Base-by-base conservation (phyloP, 768 basidiomycete species). In the Lactifluus hygrophoroides region DNA sequence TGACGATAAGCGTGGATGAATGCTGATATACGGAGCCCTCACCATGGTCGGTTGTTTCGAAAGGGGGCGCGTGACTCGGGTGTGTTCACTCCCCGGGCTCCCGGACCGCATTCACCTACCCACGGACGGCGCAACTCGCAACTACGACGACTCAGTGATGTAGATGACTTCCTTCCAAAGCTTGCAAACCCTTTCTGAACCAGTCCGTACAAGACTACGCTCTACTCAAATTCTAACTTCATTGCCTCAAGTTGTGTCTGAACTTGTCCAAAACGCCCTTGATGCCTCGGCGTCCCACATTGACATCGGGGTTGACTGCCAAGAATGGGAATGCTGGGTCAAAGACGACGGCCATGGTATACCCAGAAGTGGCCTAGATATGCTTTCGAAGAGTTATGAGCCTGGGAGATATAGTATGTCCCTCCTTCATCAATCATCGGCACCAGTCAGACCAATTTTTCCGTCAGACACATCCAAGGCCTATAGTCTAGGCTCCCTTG, bases 191-290 rank as follows among this genome's bases (percentile, higher is more conserved):
- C 80, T 95, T 32, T 76, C 86, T 45, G 69, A 66, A 17, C 72
- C 75, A n/a, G 90, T 89, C 6, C 84, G 81, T 45, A 75, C 81
- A 21, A 83, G 77, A 65, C 75, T 98, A 45, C 84, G 94, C 43
- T 94, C 93, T 2, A 81, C 89, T 0, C 82, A 90, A 66, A 84
- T 94, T 62, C 72, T 98, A 58, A 91, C 91, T 0, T 88, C 91
- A 5, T 68, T 96, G 27, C 77, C 87, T 8, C 83, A 88, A 67
- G 76, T 94, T 57, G 74, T 94, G 21, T 85, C 84, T 2, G 93
- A 97, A 70, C 81, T 98, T 35, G 70, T 94, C 11, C 94, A 94
- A 69, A 98, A 98, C 69, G 79, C 90, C 3, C 76, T 97, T 9
- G 95, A 98, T 65, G 90, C 94, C 2, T 76, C 76, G 28, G 83